A percentile compares a stretch with the other conserved stretches of the same genome.
Conservation (phyloP, 768 basidiomycete genomes). For the Suillus brevipes region DNA sequence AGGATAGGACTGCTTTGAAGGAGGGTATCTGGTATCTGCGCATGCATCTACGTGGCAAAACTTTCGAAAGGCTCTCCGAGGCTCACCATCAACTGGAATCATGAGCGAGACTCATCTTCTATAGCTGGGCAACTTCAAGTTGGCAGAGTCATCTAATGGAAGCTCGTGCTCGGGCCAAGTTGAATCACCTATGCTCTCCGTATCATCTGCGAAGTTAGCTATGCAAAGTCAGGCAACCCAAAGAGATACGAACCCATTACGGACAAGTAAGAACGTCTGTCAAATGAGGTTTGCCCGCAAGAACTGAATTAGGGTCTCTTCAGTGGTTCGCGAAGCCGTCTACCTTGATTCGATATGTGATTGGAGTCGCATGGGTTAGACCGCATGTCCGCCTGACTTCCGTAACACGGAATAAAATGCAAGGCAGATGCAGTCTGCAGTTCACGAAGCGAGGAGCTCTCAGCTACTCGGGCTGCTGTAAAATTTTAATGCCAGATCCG, state of each 20-base stretch:
- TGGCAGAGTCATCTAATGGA: background rate
- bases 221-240: background rate
- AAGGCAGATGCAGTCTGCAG: background rate
- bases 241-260: background rate
- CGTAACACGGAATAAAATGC: slow-evolving; percentile 16
- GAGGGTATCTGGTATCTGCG: too few species aligned
- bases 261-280: background rate
- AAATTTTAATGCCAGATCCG: background rate
- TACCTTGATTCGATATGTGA: background rate
- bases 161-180: background rate
- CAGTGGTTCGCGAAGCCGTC: background rate
- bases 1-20: too few species aligned
- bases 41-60: too few species aligned
- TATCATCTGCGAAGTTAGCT: background rate
- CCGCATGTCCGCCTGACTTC: background rate
- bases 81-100: background rate
- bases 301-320: background rate
- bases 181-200: background rate
- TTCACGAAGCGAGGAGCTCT: background rate
- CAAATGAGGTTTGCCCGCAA: background rate
- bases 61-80: background rate
- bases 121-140: background rate
- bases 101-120: background rate
- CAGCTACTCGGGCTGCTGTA: background rate
- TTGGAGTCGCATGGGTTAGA: background rate